Base-by-base conservation (phyloP, 495 filamentous ascomycete genomes). In the Penicillium chermesinum region DNA sequence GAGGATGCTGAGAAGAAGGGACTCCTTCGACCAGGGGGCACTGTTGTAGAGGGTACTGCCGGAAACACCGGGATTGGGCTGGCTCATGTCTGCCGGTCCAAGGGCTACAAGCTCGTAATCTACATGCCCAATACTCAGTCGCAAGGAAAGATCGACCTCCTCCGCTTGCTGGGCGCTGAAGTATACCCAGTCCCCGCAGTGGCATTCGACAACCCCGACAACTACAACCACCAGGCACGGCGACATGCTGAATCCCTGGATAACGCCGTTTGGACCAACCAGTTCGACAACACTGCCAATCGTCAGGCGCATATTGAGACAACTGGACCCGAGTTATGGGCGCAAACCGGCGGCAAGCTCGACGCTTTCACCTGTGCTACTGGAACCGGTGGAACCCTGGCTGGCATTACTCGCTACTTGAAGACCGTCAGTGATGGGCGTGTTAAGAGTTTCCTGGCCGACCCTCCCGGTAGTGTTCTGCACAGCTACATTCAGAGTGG, bases 71-170 rank as follows among this genome's bases (percentile, higher is more conserved):
- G 93, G 36, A 98, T 98, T 69, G 93, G 93, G 5, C 83, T 98
- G 13, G 93, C 93, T 36, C 93, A 98, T 68, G 93, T 98, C 18
- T 98, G 93, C 66, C 83, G 93, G 36, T 87, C 85, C 19, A 88
- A 87, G 61, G 94, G 93, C 19, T 97, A 98, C 78, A 81, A 85
- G 61, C 81, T 95, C 16, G 90, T 96, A 44, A 98, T 98, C 61
- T 98, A 97, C 78, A 98, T 98, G 93, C 93, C 93, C 57, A 84
- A 98, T 74, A 97, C 93, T 34, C 93, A 98, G 69, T 95, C 89
- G 35, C 93, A 95, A 66, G 93, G 91, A 57, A 98, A 98, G 74
- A 85, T 98, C 62, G 94, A 98, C 66, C 76, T 98, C 48, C 73
- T 98, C 35, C 79, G 93, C 7, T 67, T 98, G 46, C 78, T 98